Conservation (phyloP, 176 grass and related monocot species). For the Zoysia japonica region DNA sequence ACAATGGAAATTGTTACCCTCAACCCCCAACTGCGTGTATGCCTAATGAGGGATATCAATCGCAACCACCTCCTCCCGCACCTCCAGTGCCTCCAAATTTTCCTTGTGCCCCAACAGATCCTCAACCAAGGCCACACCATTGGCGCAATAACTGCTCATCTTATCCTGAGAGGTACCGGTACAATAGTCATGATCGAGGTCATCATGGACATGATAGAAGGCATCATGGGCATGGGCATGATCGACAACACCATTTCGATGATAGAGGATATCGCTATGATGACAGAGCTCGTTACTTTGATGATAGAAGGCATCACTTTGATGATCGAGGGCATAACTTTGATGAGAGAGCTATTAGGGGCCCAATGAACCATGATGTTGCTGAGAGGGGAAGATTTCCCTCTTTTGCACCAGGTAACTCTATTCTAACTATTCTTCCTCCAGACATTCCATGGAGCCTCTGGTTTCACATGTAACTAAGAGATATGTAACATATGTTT, state of each 20-base stretch:
- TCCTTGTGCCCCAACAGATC: conserved; percentile 55
- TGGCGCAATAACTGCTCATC: conserved; percentile 49
- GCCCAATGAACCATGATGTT: conserved; percentile 57
- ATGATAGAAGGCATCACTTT: conserved; percentile 39
- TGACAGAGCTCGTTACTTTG: conserved; percentile 32
- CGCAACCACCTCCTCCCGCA: conserved; percentile 60
- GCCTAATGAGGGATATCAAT: conserved; percentile 66
- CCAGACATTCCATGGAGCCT: conserved; percentile 60
- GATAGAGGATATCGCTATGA: conserved; percentile 43
- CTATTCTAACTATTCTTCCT: conserved; percentile 52
- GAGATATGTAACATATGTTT: conserved; percentile 45
- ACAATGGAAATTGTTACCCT: conserved; percentile 69
- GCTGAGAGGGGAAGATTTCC: conserved; percentile 49
- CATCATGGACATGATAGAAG: conserved; percentile 49
- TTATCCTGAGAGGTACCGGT: conserved; percentile 49
- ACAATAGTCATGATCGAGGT: conserved; percentile 47
- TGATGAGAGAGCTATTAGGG: conserved; percentile 64
- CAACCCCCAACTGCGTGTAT: conserved; percentile 42
- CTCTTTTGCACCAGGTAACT: conserved; percentile 45
- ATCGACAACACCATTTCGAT: conserved; percentile 57
- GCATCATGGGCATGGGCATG: conserved; percentile 43
- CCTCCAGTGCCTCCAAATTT: conserved; percentile 45
- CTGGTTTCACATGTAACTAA: conserved; percentile 55
- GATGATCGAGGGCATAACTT: conserved; percentile 45
- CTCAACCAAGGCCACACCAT: conserved; percentile 50